Base-by-base conservation (phyloP, 1,139 yeast genomes). In the Blastobotrys apis region DNA sequence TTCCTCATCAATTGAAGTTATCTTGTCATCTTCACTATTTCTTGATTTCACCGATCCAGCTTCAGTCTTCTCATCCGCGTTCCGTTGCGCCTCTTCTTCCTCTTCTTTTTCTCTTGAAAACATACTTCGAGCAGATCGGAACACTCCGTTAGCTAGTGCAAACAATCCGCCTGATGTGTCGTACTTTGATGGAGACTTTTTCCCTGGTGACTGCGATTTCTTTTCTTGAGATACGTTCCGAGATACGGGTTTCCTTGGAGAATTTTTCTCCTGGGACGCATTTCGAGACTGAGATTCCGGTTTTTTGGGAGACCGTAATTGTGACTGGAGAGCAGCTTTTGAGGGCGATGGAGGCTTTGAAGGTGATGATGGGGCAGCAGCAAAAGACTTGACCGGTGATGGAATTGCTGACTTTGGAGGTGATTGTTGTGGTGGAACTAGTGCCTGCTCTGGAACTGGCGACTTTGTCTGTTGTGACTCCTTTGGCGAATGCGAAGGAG, bases 61-160 rank as follows among this genome's bases (percentile, higher is more conserved):
- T 6, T 6, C 26, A 23, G 10, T 10, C 6, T 10, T 23, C 9
- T 23, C 26, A 6, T 23, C 9, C 9, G 9, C 10, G 6, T 23
- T 23, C 26, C 10, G 6, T 6, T 6, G 26, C 26, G 26, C 6
- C 9, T 10, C 10, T 23, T 23, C 26, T 10, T 6, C 9, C 26
- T 6, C 17, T 5, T 29, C 15, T 5, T 13, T 34, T 13, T 3
- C 29, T 33, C 35, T 16, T n/a, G n/a, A n/a, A 27, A 40, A 40
- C 20, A 40, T 40, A 15, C 20, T 33, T 23, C 33, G 16, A 3
- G 39, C 43, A 6, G 39, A 19, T 15, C 25, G 20, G 13, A 26
- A 33, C 20, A 33, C 33, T 3, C 43, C 43, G 13, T 27, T 33
- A 6, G 43, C 43, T 13, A 40, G 25, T 10, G 38, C 29, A 15